Percentiles rank a stretch among this genome's conserved stretches.
Evolutionary conservation across 345 rosid genomes (phyloP).

Genomic region (Euphorbia peplus): DNA sequence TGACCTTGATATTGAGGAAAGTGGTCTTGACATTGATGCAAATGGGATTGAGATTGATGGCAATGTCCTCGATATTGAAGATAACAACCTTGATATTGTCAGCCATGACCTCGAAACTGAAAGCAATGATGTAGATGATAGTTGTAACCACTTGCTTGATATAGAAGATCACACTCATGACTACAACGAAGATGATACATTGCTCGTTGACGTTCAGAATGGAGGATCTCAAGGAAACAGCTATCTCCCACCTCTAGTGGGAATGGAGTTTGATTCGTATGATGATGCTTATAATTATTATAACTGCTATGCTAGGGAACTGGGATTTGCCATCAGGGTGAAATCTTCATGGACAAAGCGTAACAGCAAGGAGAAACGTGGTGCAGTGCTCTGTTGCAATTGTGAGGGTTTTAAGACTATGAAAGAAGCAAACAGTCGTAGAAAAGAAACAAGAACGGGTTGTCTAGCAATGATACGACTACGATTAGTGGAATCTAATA

Average conservation of each 20-base stretch:
- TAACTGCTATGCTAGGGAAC: constrained; percentile 26
- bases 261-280: constrained; percentile 30
- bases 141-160: constrained; percentile 9
- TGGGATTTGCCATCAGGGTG: constrained; percentile 29
- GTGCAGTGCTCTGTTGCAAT: constrained; percentile 30
- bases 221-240: constrained; percentile 7
- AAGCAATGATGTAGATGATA: constrained; percentile 12
- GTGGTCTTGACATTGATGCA: constrained; percentile 7
- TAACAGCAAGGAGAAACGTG: constrained; percentile 30
- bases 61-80: constrained; percentile 16
- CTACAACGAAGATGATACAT: neutral
- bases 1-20: constrained; percentile 14
- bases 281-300: constrained; percentile 31
- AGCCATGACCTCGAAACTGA: constrained; percentile 19
- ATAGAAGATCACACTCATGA: constrained; percentile 13
- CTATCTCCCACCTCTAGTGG: constrained; percentile 20
- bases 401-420: constrained; percentile 29
- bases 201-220: neutral
- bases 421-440: constrained; percentile 24
- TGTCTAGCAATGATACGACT: constrained; percentile 29
- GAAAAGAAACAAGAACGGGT: constrained; percentile 30
- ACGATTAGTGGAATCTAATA: constrained; percentile 29
- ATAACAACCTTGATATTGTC: constrained; percentile 9
- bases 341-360: constrained; percentile 33
- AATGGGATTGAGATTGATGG: constrained; percentile 16